phyloP scores from a whole-genome alignment of 1,139 yeast genomes.

The Suhomyces bokatorum region DNA sequence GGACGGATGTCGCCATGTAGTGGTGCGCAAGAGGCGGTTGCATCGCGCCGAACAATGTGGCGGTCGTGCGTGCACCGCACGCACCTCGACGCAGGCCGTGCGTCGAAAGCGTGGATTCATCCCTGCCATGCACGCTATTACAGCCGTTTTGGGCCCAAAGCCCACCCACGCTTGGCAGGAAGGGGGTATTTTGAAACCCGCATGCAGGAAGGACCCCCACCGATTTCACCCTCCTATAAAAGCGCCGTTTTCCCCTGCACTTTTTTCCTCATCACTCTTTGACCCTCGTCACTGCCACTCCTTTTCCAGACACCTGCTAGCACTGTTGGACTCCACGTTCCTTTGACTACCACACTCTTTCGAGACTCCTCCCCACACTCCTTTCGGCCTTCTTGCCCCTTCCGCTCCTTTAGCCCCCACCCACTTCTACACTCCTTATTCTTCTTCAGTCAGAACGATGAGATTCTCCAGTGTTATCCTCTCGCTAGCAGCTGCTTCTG shows the following conservation, averaged over 20 bases:
- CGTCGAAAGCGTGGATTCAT: neutral
- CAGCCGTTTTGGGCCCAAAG: neutral
- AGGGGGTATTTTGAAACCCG: neutral
- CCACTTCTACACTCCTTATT: slow-evolving; percentile 8
- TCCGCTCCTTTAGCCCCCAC: slow-evolving; percentile 11
- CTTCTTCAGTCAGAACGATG: slow-evolving; percentile 13
- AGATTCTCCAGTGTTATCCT: slow-evolving; percentile 16
- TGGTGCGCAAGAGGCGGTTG: neutral
- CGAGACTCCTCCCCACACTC: neutral
- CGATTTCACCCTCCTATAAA: neutral
- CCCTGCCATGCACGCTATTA: neutral
- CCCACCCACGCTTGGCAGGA: neutral
- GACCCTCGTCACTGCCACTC: slow-evolving; percentile 9
- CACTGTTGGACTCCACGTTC: neutral
- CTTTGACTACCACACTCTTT: neutral
- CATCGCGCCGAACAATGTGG: too few relatives aligned
- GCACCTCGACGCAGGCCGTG: neutral
- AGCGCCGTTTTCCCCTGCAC: neutral
- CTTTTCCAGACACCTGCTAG: slow-evolving; percentile 1
- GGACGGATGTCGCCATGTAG: neutral
- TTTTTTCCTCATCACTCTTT: neutral
- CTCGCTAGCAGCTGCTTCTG: slow-evolving; percentile 14
- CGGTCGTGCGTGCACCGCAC: neutral
- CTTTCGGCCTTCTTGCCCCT: slow-evolving; percentile 1
- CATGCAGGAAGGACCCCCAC: neutral